These are phyloP conservation scores for Arxiozyma slooffiae DNA, from an alignment of 1,139 yeast species.

Conservation along the genomic window DNA sequence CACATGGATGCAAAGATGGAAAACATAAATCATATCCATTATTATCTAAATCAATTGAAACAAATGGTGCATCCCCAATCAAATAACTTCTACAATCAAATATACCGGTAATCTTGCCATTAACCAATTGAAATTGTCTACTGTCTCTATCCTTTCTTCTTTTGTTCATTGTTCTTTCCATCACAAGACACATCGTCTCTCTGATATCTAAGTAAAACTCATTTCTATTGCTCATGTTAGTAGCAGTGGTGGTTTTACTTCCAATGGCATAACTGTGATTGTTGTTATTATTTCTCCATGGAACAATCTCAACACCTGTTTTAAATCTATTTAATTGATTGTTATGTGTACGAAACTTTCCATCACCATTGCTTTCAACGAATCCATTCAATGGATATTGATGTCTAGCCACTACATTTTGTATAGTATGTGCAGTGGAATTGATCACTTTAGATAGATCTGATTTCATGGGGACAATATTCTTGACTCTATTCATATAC, in stretches of 20 bases:
- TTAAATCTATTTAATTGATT: not conserved
- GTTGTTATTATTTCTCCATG: constrained; percentile 54
- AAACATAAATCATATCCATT: constrained; percentile 37
- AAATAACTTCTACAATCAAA: constrained; percentile 57
- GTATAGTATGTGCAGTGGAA: constrained; percentile 32
- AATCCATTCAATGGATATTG: not conserved
- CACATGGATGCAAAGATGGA: constrained; percentile 39
- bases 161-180: not conserved
- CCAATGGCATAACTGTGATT: not conserved
- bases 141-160: constrained; percentile 2
- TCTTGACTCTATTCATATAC: constrained; percentile 48
- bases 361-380: not conserved
- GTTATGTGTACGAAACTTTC: not conserved
- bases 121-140: constrained; percentile 11
- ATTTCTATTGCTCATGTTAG: constrained; percentile 36
- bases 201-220: constrained; percentile 73
- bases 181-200: constrained; percentile 42
- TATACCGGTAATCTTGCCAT: constrained; percentile 55
- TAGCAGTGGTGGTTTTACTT: not conserved
- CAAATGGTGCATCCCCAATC: constrained; percentile 57
- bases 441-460: constrained; percentile 35
- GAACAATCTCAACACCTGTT: constrained; percentile 33
- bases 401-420: constrained; percentile 14
- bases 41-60: constrained; percentile 46
- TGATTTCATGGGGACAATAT: constrained; percentile 52